Base-by-base conservation (phyloP, 1,139 yeast species). In the Kluyveromyces marxianus region DNA sequence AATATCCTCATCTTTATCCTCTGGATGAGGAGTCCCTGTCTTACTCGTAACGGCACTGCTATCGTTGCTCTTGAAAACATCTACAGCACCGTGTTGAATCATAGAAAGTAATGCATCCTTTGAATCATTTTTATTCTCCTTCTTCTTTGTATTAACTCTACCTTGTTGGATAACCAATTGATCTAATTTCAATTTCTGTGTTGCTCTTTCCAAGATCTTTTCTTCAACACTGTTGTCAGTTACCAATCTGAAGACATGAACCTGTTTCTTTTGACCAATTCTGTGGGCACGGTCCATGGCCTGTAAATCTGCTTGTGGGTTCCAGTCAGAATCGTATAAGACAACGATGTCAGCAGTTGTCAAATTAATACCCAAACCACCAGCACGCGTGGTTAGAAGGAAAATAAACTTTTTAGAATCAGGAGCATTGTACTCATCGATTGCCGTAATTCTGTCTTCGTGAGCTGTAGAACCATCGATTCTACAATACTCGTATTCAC, bases 271-370 rank as follows among this genome's bases (percentile, higher is more conserved):
- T 65, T 92, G 98, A 7, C 98, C 98, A 61, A 92, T 92, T 70
- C 98, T 81, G 65, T 92, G 98, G 0, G 98, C 98, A 62, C 98
- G 77, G 65, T 92, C 98, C 98, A 92, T 92, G 1, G 98, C 97
- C 67, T 92, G 98, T 57, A 92, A 72, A 73, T 92, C 98, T 0
- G 97, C 97, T 63, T 92, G 98, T 1, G 98, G 98, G 60, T 92
- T 92, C 98, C 98, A 92, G 67, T 92, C 98, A 1, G 96, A 87
- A 65, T 92, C 98, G 60, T 81, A 92, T 34, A 92, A 69, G 6
- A 92, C 77, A 47, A 92, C 98, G 48, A 83, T 79, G 66, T 92
- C 97, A 1, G 98, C 98, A 30, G 88, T 77, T 0, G 97, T 90
- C 60, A 92, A 74, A 60, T 92, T 92, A 59, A 92, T 92, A 60